phyloP scores from a whole-genome alignment of 257 asterid species.

The Cinchona pubescens region DNA sequence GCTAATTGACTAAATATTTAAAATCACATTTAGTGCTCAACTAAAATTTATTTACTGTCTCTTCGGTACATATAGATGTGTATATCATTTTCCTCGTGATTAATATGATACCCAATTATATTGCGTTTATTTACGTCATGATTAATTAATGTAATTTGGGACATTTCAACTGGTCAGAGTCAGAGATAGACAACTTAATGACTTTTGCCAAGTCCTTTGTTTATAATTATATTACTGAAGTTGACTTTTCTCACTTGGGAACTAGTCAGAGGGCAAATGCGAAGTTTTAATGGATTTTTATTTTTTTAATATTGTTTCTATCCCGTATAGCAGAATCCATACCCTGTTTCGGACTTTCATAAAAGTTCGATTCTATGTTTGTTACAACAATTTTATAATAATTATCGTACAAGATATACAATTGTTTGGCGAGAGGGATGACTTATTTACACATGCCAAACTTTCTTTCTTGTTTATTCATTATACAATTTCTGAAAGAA shows the following conservation, averaged over 20 bases:
- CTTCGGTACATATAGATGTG: no score
- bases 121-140: not conserved
- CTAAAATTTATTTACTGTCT: no score
- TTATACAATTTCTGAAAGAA: no score
- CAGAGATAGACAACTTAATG: conserved; percentile 15
- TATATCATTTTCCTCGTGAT: no score
- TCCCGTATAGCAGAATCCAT: no score
- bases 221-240: not conserved
- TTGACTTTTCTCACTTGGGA: conserved; percentile 11
- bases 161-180: conserved; percentile 8
- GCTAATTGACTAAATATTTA: no score
- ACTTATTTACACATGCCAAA: not conserved
- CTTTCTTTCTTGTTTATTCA: not conserved
- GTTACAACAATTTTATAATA: no score
- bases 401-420: no score
- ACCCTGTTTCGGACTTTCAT: not conserved
- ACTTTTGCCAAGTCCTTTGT: not conserved
- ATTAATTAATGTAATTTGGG: not conserved
- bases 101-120: not conserved
- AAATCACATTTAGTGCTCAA: no score
- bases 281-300: not conserved
- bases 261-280: not conserved
- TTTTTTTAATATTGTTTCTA: not conserved
- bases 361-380: no score
- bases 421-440: not conserved